These are phyloP conservation scores for Orbilia brochopaga DNA, from an alignment of 2,329 filamentous ascomycete species.

Conservation along the genomic window DNA sequence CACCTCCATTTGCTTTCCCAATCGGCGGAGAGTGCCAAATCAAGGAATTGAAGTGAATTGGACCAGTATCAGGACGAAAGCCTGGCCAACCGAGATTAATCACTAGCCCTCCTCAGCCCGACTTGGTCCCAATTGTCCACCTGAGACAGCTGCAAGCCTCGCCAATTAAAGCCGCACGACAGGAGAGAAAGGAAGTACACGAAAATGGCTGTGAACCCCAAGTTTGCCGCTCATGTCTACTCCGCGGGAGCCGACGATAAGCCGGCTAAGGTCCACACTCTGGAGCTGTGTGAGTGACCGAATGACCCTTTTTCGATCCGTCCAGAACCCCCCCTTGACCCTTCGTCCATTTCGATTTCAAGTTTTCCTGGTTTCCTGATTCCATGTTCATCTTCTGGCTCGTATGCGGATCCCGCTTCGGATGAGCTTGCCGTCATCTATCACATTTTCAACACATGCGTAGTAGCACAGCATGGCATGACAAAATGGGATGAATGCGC, in stretches of 20 bases:
- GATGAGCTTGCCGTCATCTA: constrained; percentile 35
- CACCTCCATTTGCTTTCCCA: constrained; percentile 12
- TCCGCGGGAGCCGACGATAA: constrained; percentile 55
- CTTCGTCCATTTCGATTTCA: neutral
- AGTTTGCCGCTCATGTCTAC: constrained; percentile 57
- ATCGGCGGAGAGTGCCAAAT: constrained; percentile 36
- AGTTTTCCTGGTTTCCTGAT: constrained; percentile 4
- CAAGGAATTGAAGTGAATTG: constrained; percentile 1
- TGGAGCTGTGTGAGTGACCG: constrained; percentile 62
- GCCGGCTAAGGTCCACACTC: constrained; percentile 60
- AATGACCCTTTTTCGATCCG: neutral
- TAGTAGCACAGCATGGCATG: neutral
- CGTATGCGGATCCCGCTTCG: neutral
- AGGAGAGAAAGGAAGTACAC: constrained; percentile 6
- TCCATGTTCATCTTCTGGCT: neutral
- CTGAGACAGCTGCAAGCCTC: constrained; percentile 29
- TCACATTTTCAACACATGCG: constrained; percentile 50
- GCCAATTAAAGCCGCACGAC: constrained; percentile 18
- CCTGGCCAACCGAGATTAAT: constrained; percentile 32
- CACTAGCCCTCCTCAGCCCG: no score
- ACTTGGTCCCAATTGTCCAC: constrained; percentile 4
- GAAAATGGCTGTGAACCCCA: constrained; percentile 53
- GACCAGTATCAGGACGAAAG: neutral
- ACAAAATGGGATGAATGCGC: no score
- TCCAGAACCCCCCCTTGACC: constrained; percentile 4